Conservation (phyloP, 768 basidiomycete species). For the Suillus bovinus region DNA sequence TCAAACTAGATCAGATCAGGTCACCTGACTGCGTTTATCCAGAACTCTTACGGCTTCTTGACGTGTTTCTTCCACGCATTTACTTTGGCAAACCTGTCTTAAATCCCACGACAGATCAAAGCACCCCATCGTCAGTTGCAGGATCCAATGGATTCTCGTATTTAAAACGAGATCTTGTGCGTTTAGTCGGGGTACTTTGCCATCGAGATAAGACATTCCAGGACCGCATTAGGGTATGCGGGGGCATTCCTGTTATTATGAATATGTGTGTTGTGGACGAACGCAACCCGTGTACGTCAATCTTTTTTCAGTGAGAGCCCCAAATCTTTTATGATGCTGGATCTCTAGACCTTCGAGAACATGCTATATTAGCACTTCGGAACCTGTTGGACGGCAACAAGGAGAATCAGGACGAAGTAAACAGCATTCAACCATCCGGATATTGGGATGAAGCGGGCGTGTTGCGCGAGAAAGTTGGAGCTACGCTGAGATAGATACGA, state of each 20-base stretch:
- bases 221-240: constrained; percentile 67
- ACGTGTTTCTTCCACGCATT: constrained; percentile 82
- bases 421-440: constrained; percentile 63
- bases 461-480: constrained; percentile 41
- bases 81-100: constrained; percentile 69
- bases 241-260: constrained; percentile 81
- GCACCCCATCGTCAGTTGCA: constrained; percentile 20
- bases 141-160: constrained; percentile 71
- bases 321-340: background rate
- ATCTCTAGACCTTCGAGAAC: constrained; percentile 74
- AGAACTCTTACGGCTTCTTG: constrained; percentile 77
- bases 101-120: constrained; percentile 10
- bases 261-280: constrained; percentile 90
- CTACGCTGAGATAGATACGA: constrained; percentile 27
- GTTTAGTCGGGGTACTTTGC: constrained; percentile 77
- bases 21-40: constrained; percentile 11
- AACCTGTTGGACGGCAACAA: constrained; percentile 75
- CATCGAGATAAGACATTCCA: constrained; percentile 67
- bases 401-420: constrained; percentile 80
- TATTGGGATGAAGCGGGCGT: constrained; percentile 60
- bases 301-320: background rate
- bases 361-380: constrained; percentile 83
- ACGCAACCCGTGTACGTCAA: constrained; percentile 82
- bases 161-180: constrained; percentile 88
- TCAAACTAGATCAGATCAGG: background rate